Evolutionary conservation across 495 filamentous ascomycete genomes (phyloP).

Genomic region (Podospora appendiculata): DNA sequence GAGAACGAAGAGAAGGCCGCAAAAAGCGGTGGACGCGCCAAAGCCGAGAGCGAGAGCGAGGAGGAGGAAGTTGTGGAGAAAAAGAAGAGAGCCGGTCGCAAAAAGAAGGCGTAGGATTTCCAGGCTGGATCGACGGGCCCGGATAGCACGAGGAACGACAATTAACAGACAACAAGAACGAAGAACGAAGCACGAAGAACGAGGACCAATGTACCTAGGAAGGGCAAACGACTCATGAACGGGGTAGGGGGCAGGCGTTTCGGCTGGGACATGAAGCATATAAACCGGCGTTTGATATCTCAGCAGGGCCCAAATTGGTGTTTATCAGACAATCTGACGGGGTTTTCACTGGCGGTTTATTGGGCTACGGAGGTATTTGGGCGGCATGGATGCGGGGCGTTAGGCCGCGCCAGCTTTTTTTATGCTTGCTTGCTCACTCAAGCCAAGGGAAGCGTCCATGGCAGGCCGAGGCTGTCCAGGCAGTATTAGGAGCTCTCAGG

Average conservation of each 20-base stretch:
- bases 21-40: slow-evolving; percentile 8
- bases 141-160: not conserved
- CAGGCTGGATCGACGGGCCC: too few relatives aligned
- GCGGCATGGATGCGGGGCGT: not conserved
- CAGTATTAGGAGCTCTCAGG: too few relatives aligned
- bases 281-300: slow-evolving; percentile 7
- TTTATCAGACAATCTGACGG: not conserved
- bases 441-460: too few relatives aligned
- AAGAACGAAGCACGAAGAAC: not conserved
- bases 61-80: slow-evolving; percentile 37
- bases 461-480: too few relatives aligned
- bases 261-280: slow-evolving; percentile 4
- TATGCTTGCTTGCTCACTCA: not conserved
- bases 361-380: not conserved
- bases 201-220: not conserved
- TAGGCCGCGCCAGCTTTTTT: not conserved
- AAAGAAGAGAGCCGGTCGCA: slow-evolving; percentile 34
- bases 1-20: slow-evolving; percentile 52
- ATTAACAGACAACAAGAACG: not conserved
- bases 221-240: slow-evolving; percentile 2
- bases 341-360: not conserved
- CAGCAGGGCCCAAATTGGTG: not conserved
- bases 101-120: slow-evolving; percentile 29
- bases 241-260: slow-evolving; percentile 1
- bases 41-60: slow-evolving; percentile 37